Conservation (phyloP, 768 basidiomycete genomes). For the Serendipita indica region DNA sequence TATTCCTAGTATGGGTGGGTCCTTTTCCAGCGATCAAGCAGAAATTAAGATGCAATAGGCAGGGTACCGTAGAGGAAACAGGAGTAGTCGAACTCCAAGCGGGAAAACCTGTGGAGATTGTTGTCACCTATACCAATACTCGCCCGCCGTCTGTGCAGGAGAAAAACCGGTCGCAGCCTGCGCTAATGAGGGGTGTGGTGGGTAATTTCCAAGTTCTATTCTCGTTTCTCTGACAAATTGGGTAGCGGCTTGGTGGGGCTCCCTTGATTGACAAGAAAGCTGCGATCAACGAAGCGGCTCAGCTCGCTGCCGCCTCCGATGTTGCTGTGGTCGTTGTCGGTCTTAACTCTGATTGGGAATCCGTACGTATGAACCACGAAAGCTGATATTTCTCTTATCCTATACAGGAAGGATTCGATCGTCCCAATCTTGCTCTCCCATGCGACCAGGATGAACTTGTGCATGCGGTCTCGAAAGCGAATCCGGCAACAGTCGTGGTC, state of each 20-base stretch:
- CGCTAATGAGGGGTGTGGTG: conserved; percentile 55
- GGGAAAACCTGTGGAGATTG: conserved; percentile 33
- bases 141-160: conserved; percentile 31
- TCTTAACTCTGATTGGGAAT: conserved; percentile 58
- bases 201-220: conserved; percentile 16
- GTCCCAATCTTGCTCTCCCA: conserved; percentile 45
- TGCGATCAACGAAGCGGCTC: conserved; percentile 42
- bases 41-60: conserved; percentile 22
- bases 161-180: conserved; percentile 38
- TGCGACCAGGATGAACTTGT: conserved; percentile 47
- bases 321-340: conserved; percentile 45
- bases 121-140: conserved; percentile 55
- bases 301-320: conserved; percentile 38
- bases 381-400: too few relatives aligned
- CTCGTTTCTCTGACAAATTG: not conserved
- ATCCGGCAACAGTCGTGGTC: conserved; percentile 35
- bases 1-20: conserved; percentile 13
- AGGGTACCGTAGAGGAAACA: conserved; percentile 53
- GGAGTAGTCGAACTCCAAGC: conserved; percentile 33
- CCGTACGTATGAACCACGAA: too few relatives aligned
- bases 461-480: conserved; percentile 34
- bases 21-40: conserved; percentile 6
- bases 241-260: conserved; percentile 50
- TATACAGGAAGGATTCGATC: conserved; percentile 65
- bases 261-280: conserved; percentile 42